Base-by-base conservation (phyloP, 2,329 filamentous ascomycete species). In the Ramularia endophylla region DNA sequence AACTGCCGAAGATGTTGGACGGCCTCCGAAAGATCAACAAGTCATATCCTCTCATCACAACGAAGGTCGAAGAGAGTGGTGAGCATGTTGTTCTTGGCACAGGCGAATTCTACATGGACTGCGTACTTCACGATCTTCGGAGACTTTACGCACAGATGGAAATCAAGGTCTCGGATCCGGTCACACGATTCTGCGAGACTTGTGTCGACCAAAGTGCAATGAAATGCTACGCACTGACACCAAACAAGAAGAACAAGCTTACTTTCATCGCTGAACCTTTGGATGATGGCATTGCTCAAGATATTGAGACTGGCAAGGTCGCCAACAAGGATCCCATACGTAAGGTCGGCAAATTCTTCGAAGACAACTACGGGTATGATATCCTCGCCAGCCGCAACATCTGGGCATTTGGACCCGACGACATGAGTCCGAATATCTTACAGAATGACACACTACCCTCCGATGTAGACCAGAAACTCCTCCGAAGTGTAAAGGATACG, bases 71-170 rank as follows among this genome's bases (percentile, higher is more conserved):
- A 63, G 92, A 98, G 66, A 95, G 88, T 1, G 92, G 92, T 37
- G 92, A 98, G 65, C 92, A 98, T 61, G 83, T 98, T 51, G 76
- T 98, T 34, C 77, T 98, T 4, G 92, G 92, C 17, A 98, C 92
- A 0, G 92, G 92, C 46, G 92, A 98, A 64, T 73, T 98, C n/a
- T 98, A 98, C 70, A 97, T 98, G 89, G 92, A 98, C 64, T 98
- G 92, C 58, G 90, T 98, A 3, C 74, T 98, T 33, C 92, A 98
- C 64, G 92, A 98, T 61, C 74, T 98, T 34, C 84, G 92, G 40
- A 79, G 82, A 29, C 67, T 97, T n/a, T 98, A 95, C 61, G 89
- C 92, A 11, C 90, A 97, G 58, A 98, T 98, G 92, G 92, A 98
- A 63, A 85, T 98, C 68, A 97, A 97, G 68, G 87, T 98, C 36